phyloP scores from a whole-genome alignment of 148 eudicot genomes.

The Cornus controversa region DNA sequence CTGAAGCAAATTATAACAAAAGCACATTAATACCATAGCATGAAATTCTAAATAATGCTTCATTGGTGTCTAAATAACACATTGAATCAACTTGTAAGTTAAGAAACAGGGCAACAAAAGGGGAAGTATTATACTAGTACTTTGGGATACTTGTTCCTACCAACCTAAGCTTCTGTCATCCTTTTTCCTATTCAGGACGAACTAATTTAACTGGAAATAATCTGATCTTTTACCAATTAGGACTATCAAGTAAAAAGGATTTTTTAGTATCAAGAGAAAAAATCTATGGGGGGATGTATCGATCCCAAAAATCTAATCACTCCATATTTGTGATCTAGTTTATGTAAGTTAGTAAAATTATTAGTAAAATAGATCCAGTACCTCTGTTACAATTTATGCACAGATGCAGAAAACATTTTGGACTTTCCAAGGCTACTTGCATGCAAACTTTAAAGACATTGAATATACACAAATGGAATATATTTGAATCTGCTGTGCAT shows the following conservation, averaged over 20 bases:
- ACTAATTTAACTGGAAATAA: no score
- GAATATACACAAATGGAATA: no score
- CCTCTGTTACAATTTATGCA: neutral
- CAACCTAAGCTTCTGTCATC: no score
- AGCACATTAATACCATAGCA: neutral
- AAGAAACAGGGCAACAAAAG: no score
- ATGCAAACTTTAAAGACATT: neutral
- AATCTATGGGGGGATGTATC: no score
- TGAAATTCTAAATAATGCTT: neutral
- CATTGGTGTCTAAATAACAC: neutral
- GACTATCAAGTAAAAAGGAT: neutral
- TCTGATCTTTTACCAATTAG: neutral
- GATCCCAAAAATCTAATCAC: no score
- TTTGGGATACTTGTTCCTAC: neutral
- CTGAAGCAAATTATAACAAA: constrained; percentile 33
- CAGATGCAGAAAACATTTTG: no score
- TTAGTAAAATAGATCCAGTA: neutral
- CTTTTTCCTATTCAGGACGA: no score
- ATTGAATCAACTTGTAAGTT: neutral
- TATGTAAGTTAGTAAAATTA: no score
- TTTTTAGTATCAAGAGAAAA: neutral
- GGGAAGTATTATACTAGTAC: neutral
- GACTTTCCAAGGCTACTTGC: neutral
- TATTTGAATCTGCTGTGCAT: no score
- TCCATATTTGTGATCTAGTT: neutral